Conservation (phyloP, 2,329 filamentous ascomycete species). For the Sclerotinia subarctica region DNA sequence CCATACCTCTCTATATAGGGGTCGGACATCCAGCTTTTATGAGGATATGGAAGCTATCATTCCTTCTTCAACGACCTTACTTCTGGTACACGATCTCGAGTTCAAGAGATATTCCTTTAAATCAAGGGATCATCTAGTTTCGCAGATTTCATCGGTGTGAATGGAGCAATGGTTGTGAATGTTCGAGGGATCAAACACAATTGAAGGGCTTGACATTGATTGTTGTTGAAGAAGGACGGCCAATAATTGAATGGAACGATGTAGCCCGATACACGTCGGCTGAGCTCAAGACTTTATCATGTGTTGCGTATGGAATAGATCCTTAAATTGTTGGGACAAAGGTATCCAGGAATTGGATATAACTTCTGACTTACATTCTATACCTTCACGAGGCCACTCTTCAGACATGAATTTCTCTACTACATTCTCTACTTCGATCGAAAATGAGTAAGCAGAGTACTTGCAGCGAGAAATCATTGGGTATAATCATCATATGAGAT, state of each 20-base stretch:
- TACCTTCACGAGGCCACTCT: conserved; percentile 47
- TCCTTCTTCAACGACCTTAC: conserved; percentile 57
- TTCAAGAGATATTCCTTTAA: conserved; percentile 53
- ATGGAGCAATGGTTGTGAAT: conserved; percentile 53
- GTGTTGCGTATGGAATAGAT: conserved; percentile 52
- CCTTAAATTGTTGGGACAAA: conserved; percentile 48
- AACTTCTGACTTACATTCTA: conserved; percentile 50
- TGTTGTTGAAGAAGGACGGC: conserved; percentile 52
- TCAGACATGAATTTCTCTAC: conserved; percentile 56
- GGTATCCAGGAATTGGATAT: conserved; percentile 51
- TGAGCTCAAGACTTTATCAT: conserved; percentile 48
- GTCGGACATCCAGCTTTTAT: conserved; percentile 58
- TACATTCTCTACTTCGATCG: conserved; percentile 58
- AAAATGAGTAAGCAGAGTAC: conserved; percentile 54
- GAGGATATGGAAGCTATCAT: conserved; percentile 57
- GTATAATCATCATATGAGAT: not conserved
- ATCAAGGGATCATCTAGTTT: conserved; percentile 51
- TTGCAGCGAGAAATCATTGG: conserved; percentile 40
- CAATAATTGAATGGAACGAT: conserved; percentile 47
- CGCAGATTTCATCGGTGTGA: conserved; percentile 55
- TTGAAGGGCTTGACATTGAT: conserved; percentile 49
- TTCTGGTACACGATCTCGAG: conserved; percentile 45
- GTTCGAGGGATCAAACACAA: conserved; percentile 41
- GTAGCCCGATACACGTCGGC: conserved; percentile 45
- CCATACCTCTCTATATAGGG: conserved; percentile 54